Base-by-base conservation (phyloP, 345 rosid species). In the Brassica carinata region DNA sequence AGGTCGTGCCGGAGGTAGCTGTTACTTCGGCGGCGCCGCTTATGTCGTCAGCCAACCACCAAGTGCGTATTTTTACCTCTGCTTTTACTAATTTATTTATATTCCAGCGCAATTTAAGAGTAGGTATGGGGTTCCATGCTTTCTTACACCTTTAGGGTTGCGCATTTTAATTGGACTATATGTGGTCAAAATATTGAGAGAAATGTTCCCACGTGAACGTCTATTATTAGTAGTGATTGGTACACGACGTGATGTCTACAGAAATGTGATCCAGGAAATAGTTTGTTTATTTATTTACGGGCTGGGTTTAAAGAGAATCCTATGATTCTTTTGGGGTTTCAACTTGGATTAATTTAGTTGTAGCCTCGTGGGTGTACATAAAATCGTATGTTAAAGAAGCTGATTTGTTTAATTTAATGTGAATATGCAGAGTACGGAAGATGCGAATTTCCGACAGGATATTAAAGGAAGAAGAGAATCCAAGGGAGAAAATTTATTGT, bases 1-100 rank as follows among this genome's bases (percentile, higher is more conserved):
- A 5, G 86, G 83, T 0, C 94, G 99, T 2, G 89, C 59, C 14
- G 87, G 86, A 38, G 97, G 99, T 0, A 83, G 91, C 59, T 95
- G 99, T 82, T 76, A 84, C 84, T 95, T 95, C 64, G 98, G 97
- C 72, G 98, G 98, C 71, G 87, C 99, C 26, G 98, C 96, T 3
- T 86, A 85, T 76, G 90, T 95, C 19, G 98, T 91, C 36, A 83
- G 88, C 17, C 93, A 95, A 80, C 85, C 92, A 18, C 99, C 99
- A 0, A 88, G 99, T 95, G 74, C 76, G 95, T 89, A 74, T 57
- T 66, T 66, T 58, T 64, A 68, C 7, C 53, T 5, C 13, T 53
- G 19, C 4, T 8, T 33, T n/a, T 40, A 9, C 1, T 19, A 11
- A 6, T 11, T 4, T 14, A 53, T 53, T 15, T 53, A 53, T 53